These are phyloP conservation scores for Hyaloscypha variabilis DNA, from an alignment of 495 filamentous ascomycete genomes.

Conservation along the genomic window DNA sequence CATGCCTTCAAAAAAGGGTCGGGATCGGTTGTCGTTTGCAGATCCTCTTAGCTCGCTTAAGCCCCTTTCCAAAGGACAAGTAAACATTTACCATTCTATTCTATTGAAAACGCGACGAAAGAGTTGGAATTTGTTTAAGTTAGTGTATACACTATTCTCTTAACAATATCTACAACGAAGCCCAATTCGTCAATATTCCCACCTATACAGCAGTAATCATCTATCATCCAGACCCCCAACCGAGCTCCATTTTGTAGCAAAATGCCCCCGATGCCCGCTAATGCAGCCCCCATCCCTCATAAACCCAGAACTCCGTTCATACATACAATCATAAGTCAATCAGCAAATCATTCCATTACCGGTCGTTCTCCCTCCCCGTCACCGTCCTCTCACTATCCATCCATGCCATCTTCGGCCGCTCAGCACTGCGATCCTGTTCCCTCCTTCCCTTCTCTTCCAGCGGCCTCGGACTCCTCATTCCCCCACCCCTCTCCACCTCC, in stretches of 20 bases:
- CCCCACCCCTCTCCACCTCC: not conserved
- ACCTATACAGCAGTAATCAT: not conserved
- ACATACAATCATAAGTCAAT: not conserved
- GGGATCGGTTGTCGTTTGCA: too few species aligned
- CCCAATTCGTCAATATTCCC: not conserved
- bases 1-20: too few species aligned
- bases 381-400: slow-evolving; percentile 26
- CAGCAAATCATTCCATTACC: not conserved
- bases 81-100: too few species aligned
- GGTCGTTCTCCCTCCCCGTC: slow-evolving; percentile 6
- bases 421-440: slow-evolving; percentile 26
- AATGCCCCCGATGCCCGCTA: not conserved
- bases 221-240: not conserved
- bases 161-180: not conserved
- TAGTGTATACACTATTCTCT: too few species aligned
- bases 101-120: not conserved
- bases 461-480: not conserved
- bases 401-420: slow-evolving; percentile 37
- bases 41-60: not conserved
- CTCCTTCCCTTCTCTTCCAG: slow-evolving; percentile 2
- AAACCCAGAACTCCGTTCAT: not conserved
- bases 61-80: not conserved
- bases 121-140: not conserved
- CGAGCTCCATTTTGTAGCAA: not conserved
- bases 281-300: not conserved